Percentiles rank a stretch among this genome's conserved stretches.
phyloP scores from a whole-genome alignment of 768 basidiomycete species.

The Tulasnella sp. region DNA sequence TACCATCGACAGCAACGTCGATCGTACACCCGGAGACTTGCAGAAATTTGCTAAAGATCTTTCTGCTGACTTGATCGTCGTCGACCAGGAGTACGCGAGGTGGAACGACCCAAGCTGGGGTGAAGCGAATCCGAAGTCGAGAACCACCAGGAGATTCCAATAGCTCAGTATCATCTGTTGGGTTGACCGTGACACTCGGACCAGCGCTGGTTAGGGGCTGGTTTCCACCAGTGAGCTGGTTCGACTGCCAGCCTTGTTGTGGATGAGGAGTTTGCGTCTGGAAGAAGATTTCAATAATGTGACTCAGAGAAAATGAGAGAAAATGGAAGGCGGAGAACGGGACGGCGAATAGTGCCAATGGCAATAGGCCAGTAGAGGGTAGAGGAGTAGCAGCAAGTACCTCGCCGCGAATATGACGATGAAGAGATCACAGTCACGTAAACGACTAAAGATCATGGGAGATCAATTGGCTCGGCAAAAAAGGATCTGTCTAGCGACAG shows the following conservation, averaged over 20 bases:
- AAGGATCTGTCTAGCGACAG: background rate
- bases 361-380: background rate
- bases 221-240: background rate
- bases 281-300: background rate
- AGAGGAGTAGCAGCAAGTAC: background rate
- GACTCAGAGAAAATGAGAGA: background rate
- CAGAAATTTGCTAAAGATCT: constrained; percentile 83
- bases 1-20: constrained; percentile 89
- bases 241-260: background rate
- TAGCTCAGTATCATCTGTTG: background rate
- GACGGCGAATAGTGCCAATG: too few relatives aligned
- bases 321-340: background rate
- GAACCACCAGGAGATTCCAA: constrained; percentile 1
- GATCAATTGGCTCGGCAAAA: too few relatives aligned
- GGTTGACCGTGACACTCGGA: background rate
- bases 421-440: background rate
- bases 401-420: background rate
- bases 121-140: constrained; percentile 53
- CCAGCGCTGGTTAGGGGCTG: background rate
- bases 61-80: constrained; percentile 87
- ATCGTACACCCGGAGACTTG: constrained; percentile 92
- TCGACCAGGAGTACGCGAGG: constrained; percentile 90
- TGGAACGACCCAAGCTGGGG: constrained; percentile 84
- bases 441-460: background rate
- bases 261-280: background rate